Base-by-base conservation (phyloP, 768 basidiomycete genomes). In the Krasilnikovozyma curviuscula region DNA sequence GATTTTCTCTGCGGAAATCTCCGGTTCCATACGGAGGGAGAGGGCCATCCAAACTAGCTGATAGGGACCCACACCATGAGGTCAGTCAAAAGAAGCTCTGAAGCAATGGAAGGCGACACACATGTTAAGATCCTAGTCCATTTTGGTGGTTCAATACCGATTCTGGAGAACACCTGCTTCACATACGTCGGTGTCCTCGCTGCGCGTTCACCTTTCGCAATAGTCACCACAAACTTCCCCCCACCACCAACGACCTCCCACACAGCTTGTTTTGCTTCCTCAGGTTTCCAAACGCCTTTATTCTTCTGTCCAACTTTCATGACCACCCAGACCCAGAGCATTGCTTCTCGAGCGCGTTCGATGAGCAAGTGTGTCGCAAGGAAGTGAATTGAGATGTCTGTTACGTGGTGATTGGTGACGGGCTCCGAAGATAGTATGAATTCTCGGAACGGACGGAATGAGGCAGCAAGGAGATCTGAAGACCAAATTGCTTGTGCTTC, bases 41-140 rank as follows among this genome's bases (percentile, higher is more conserved):
- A 40, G 60, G 61, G 3, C 63, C 63, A 40, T 64, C 63, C 30
- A 64, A 44, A 1, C 61, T 62, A 6, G 63, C 60, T 62, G 40
- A 6, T n/a, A n/a, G n/a, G n/a, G n/a, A n/a, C n/a, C n/a, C n/a
- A n/a, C n/a, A n/a, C n/a, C n/a, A n/a, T n/a, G 9, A 2, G 28
- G 12, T 7, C 41, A 47, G 25, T 40, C 21, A 24, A 23, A 39
- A 39, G 44, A 19, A 35, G 31, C 34, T 24, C 29, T 30, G n/a
- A 33, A 21, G 19, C 21, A 19, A 37, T 30, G 32, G n/a, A 39
- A 32, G 9, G 46, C 1, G 25, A 56, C 57, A 50, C 38, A 57
- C 57, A 58, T 40, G 58, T 58, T n/a, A 35, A 18, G 41, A 60
- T 61, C 9, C 34, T 41, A 1, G 57, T 56, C 1, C 52, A 48